Evolutionary conservation across 2,329 filamentous ascomycete species (phyloP).

Genomic region (Exophiala sideris): DNA sequence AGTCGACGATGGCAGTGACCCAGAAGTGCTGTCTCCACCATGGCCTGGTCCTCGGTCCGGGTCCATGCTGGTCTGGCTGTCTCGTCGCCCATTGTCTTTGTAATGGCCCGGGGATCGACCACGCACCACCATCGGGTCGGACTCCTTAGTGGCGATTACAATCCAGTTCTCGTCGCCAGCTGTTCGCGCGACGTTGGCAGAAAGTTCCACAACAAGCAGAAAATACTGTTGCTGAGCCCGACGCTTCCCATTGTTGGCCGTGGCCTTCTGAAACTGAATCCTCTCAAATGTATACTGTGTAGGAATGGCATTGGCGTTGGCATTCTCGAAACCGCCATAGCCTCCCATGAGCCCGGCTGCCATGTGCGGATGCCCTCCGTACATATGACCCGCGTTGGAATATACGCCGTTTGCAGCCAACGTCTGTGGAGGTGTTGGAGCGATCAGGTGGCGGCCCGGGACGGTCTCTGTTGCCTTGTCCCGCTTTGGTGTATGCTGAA

Average conservation of each 20-base stretch:
- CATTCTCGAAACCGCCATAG: slow-evolving; percentile 30
- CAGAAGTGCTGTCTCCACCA: slow-evolving; percentile 34
- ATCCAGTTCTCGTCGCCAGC: slow-evolving; percentile 57
- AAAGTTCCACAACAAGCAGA: slow-evolving; percentile 82
- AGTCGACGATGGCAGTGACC: slow-evolving; percentile 4
- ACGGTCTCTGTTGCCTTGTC: slow-evolving; percentile 80
- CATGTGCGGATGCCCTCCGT: slow-evolving; percentile 12
- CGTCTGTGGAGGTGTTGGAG: slow-evolving; percentile 12
- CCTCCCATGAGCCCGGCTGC: slow-evolving; percentile 13
- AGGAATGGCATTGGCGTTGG: slow-evolving; percentile 27
- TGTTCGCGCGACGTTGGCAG: slow-evolving; percentile 58
- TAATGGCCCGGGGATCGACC: slow-evolving; percentile 80
- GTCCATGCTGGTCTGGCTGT: slow-evolving; percentile 68
- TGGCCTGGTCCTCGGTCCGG: slow-evolving; percentile 60
- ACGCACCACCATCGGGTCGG: slow-evolving; percentile 81
- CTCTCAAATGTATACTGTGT: slow-evolving; percentile 71
- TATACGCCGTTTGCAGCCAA: slow-evolving; percentile 15
- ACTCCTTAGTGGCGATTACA: slow-evolving; percentile 69
- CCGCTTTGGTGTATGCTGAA: slow-evolving; percentile 87
- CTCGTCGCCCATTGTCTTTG: slow-evolving; percentile 62
- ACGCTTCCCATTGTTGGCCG: slow-evolving; percentile 88
- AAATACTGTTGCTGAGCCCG: slow-evolving; percentile 90
- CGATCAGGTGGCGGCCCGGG: slow-evolving; percentile 49
- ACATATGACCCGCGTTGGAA: slow-evolving; percentile 10
- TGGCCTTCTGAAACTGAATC: slow-evolving; percentile 92